Percentiles rank a stretch among this genome's conserved stretches.
These are phyloP conservation scores for Curvularia eragrostidis DNA, from an alignment of 2,329 filamentous ascomycete species.

Conservation along the genomic window DNA sequence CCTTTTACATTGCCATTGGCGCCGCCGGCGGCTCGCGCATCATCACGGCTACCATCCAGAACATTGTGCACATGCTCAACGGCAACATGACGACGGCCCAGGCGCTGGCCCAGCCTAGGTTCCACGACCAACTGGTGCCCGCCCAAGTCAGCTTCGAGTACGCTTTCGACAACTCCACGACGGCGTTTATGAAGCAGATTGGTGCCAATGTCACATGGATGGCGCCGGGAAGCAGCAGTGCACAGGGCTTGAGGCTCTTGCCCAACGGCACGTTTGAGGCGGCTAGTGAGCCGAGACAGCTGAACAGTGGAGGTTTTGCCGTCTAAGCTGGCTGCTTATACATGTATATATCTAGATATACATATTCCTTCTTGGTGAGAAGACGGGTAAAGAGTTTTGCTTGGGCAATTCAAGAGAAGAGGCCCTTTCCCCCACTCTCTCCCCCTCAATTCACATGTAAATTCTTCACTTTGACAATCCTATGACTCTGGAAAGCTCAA, in stretches of 20 bases:
- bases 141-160: conserved; percentile 73
- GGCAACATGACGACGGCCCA: conserved; percentile 64
- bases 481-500: neutral
- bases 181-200: conserved; percentile 65
- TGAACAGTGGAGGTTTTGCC: conserved; percentile 70
- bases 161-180: conserved; percentile 68
- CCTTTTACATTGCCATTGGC: conserved; percentile 72
- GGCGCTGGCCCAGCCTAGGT: conserved; percentile 69
- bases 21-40: conserved; percentile 84
- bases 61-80: conserved; percentile 75
- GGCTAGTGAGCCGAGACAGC: conserved; percentile 76
- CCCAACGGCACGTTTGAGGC: conserved; percentile 77
- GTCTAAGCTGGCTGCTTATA: conserved; percentile 44
- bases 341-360: neutral
- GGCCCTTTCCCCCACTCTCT: no score
- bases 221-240: conserved; percentile 67
- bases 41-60: conserved; percentile 78
- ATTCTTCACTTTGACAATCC: neutral
- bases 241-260: conserved; percentile 71
- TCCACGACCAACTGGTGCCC: conserved; percentile 85
- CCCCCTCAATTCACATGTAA: neutral
- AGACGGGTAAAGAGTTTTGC: neutral
- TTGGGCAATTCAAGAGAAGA: neutral
- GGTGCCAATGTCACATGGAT: conserved; percentile 79
- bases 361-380: neutral